These are phyloP conservation scores for Mucor racemosus DNA, from an alignment of 371 early-diverging fungal genomes.

Conservation along the genomic window DNA sequence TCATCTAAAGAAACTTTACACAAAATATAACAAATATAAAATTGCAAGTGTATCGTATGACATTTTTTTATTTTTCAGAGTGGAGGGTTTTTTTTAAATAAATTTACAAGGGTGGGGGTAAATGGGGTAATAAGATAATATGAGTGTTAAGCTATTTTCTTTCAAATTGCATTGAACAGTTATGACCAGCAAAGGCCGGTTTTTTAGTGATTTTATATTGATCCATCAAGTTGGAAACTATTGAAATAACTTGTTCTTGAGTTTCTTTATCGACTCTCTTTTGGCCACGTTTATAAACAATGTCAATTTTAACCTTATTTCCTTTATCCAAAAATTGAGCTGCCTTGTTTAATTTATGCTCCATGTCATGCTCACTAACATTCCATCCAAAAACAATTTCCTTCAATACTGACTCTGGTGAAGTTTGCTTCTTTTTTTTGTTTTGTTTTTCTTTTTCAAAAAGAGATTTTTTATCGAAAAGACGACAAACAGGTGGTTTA, in stretches of 20 bases:
- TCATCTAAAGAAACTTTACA: too few relatives aligned
- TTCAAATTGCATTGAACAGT: slow-evolving; percentile 47
- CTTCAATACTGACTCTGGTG: slow-evolving; percentile 50
- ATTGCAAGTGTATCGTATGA: not conserved
- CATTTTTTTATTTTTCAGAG: slow-evolving; percentile 3
- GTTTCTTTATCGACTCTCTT: slow-evolving; percentile 26
- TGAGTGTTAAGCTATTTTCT: slow-evolving; percentile 18
- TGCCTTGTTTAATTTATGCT: slow-evolving; percentile 58
- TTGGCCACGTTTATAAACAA: slow-evolving; percentile 58
- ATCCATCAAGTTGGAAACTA: slow-evolving; percentile 24
- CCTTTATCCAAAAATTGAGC: slow-evolving; percentile 63
- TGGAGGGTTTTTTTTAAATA: slow-evolving; percentile 1
- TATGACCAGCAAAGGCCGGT: slow-evolving; percentile 33
- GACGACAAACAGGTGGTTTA: slow-evolving; percentile 59
- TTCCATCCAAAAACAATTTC: slow-evolving; percentile 67
- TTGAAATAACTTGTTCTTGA: slow-evolving; percentile 31
- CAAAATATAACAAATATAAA: not conserved
- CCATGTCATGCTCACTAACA: slow-evolving; percentile 60
- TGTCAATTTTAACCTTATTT: slow-evolving; percentile 59
- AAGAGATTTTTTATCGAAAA: slow-evolving; percentile 58
- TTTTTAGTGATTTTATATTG: slow-evolving; percentile 41
- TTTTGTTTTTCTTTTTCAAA: slow-evolving; percentile 58
- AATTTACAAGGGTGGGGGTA: not conserved
- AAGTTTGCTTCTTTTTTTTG: slow-evolving; percentile 51
- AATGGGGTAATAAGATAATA: not conserved